Conservation (phyloP, 2,329 filamentous ascomycete species). For the Knoxdaviesia capensis region DNA sequence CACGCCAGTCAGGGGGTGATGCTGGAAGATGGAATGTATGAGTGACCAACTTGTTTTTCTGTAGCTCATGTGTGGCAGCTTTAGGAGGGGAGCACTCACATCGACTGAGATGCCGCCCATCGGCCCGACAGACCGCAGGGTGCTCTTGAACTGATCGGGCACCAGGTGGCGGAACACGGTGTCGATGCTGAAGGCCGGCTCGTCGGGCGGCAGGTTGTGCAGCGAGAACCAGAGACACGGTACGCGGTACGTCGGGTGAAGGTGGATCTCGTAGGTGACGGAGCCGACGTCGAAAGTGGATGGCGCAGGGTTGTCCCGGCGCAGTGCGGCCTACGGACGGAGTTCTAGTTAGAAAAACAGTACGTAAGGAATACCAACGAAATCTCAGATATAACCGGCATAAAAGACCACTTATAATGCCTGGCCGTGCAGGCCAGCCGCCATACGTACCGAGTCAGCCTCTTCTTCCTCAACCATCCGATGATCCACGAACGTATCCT, state of each 20-base stretch:
- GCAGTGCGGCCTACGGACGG: conserved; percentile 18
- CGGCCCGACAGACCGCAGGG: conserved; percentile 38
- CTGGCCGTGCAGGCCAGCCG: too few relatives aligned
- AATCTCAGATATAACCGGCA: neutral
- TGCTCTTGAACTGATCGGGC: conserved; percentile 40
- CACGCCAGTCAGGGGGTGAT: conserved; percentile 62
- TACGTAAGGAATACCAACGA: conserved; percentile 2
- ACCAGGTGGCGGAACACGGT: conserved; percentile 53
- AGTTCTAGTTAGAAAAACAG: neutral
- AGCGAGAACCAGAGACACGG: conserved; percentile 61
- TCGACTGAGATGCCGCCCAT: conserved; percentile 59
- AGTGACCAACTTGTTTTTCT: conserved; percentile 13
- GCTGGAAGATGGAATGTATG: conserved; percentile 25
- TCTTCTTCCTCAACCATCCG: conserved; percentile 30
- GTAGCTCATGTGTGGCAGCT: conserved; percentile 6
- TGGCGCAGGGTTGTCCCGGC: conserved; percentile 7
- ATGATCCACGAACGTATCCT: conserved; percentile 14
- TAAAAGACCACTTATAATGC: too few relatives aligned
- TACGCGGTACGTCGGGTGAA: conserved; percentile 54
- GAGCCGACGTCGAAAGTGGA: conserved; percentile 15
- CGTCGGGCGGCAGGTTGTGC: conserved; percentile 32
- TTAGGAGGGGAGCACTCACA: conserved; percentile 29
- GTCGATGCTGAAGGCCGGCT: conserved; percentile 41
- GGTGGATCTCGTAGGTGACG: conserved; percentile 53
- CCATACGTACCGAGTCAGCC: conserved; percentile 24